phyloP scores from a whole-genome alignment of 768 basidiomycete genomes.

The Collybia sordida region DNA sequence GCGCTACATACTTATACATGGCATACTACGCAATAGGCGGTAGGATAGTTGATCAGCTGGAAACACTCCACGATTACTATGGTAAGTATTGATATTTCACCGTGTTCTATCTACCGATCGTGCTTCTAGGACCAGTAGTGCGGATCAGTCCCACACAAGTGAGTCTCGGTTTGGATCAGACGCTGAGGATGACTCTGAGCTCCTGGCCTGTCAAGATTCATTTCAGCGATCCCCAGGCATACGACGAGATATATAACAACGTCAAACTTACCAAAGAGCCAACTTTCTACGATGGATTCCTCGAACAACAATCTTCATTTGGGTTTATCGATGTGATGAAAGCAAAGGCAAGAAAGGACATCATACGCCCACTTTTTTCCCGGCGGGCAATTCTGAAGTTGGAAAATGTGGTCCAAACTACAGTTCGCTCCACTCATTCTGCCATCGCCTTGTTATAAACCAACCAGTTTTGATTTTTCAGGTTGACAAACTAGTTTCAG shows the following conservation, averaged over 20 bases:
- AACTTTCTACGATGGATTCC: constrained; percentile 23
- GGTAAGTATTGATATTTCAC: constrained; percentile 12
- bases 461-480: constrained; percentile 3
- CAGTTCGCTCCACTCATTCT: constrained; percentile 13
- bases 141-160: constrained; percentile 37
- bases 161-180: background rate
- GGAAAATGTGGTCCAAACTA: constrained; percentile 25
- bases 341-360: constrained; percentile 25
- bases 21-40: constrained; percentile 28
- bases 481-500: constrained; percentile 22
- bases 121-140: constrained; percentile 31
- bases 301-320: constrained; percentile 25
- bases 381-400: constrained; percentile 29
- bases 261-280: constrained; percentile 26
- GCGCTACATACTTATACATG: constrained; percentile 21
- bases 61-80: constrained; percentile 22
- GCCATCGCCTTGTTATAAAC: background rate
- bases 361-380: constrained; percentile 31
- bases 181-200: background rate
- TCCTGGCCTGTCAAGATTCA: constrained; percentile 29
- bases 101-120: background rate
- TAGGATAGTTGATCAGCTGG: constrained; percentile 23
- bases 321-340: constrained; percentile 21
- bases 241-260: constrained; percentile 29
- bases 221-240: constrained; percentile 33